Conservation (phyloP, 371 early-diverging fungal species). For the Saksenaea oblongispora region DNA sequence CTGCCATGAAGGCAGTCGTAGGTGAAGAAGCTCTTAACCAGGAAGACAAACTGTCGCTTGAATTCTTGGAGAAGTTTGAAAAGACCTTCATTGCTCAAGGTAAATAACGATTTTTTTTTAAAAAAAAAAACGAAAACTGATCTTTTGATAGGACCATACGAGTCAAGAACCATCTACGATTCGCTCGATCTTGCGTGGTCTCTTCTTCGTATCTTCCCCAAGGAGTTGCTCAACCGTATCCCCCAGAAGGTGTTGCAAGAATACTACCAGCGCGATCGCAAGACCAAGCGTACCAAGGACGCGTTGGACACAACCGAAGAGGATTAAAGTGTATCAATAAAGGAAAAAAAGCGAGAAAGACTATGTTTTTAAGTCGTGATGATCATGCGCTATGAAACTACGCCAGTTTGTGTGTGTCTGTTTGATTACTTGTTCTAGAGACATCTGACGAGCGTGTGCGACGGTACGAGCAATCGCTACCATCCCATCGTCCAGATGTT, state of each 20-base stretch:
- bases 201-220: conserved; percentile 99
- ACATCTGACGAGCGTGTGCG: conserved; percentile 70
- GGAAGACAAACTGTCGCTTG: conserved; percentile 98
- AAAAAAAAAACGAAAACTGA: background rate
- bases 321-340: conserved; percentile 16
- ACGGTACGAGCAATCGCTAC: conserved; percentile 60
- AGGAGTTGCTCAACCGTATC: conserved; percentile 99
- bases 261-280: conserved; percentile 90
- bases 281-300: conserved; percentile 53
- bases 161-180: conserved; percentile 97
- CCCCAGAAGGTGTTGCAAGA: conserved; percentile 96
- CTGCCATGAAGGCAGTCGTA: conserved; percentile 99
- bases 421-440: conserved; percentile 52
- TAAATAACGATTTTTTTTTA: conserved; percentile 19
- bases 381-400: conserved; percentile 34
- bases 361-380: background rate
- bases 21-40: conserved; percentile 99
- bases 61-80: conserved; percentile 99
- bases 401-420: conserved; percentile 64
- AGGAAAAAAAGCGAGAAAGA: background rate
- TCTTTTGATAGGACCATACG: conserved; percentile 67
- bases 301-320: conserved; percentile 53
- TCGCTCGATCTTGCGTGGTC: conserved; percentile 99
- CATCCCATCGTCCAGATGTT: conserved; percentile 58
- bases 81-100: conserved; percentile 98